A percentile compares a stretch with the other conserved stretches of the same genome.
These are phyloP conservation scores for Gentiana dahurica DNA, from an alignment of 257 asterid species.

Conservation along the genomic window DNA sequence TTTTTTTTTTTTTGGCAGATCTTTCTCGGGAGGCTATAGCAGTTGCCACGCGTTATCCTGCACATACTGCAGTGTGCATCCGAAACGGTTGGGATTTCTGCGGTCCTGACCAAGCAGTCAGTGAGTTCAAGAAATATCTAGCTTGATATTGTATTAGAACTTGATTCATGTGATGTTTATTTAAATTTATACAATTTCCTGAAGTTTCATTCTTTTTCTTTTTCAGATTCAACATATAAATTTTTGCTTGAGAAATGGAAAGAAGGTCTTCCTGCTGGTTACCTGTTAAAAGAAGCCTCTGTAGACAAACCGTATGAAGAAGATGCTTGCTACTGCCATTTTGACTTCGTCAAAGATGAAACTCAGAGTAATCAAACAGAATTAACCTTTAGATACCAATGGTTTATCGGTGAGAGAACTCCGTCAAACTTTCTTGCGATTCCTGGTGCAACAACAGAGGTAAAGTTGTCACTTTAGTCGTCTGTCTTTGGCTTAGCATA, in stretches of 20 bases:
- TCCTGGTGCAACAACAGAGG: conserved; percentile 75
- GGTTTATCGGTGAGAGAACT: conserved; percentile 74
- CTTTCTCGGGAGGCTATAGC: conserved; percentile 75
- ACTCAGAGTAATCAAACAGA: conserved; percentile 35
- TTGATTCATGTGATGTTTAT: conserved; percentile 7
- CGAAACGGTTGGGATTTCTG: conserved; percentile 93
- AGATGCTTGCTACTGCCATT: conserved; percentile 90
- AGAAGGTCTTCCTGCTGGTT: conserved; percentile 82
- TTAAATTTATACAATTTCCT: not conserved
- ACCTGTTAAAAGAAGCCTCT: conserved; percentile 54
- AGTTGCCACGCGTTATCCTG: conserved; percentile 84
- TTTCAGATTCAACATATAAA: conserved; percentile 79
- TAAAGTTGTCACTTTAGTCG: conserved; percentile 13
- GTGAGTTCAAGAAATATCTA: conserved; percentile 27
- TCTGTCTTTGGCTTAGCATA: conserved; percentile 5
- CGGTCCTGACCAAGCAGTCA: conserved; percentile 83
- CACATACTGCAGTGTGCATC: conserved; percentile 81
- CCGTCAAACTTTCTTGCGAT: conserved; percentile 59
- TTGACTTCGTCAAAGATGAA: conserved; percentile 63
- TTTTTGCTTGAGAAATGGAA: conserved; percentile 97
- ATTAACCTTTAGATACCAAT: conserved; percentile 63
- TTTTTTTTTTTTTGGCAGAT: conserved; percentile 33
- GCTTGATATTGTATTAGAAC: conserved; percentile 3
- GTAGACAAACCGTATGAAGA: conserved; percentile 79
- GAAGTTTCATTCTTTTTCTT: conserved; percentile 8